Evolutionary conservation across 768 basidiomycete species (phyloP).

Genomic region (Erythrobasidium yunnanense): DNA sequence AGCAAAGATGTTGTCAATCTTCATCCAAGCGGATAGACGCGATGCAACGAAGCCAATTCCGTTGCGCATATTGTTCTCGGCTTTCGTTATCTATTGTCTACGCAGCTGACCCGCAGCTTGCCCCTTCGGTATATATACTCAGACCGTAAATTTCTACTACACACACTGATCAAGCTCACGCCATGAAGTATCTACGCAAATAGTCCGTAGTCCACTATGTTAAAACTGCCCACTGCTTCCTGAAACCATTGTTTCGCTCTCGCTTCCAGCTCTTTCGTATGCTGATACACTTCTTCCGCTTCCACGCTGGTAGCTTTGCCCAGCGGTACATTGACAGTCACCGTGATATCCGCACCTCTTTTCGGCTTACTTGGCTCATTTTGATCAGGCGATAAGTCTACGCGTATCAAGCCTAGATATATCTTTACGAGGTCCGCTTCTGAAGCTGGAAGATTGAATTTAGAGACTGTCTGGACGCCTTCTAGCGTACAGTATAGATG

Average conservation of each 20-base stretch:
- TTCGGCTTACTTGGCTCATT: not conserved
- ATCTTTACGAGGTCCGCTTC: conserved; percentile 59
- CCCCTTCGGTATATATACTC: no score
- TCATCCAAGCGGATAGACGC: no score
- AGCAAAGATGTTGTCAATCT: no score
- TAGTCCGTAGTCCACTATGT: conserved; percentile 26
- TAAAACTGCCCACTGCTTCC: conserved; percentile 8
- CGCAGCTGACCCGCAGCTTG: no score
- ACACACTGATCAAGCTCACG: no score
- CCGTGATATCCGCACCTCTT: conserved; percentile 16
- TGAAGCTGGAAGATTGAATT: conserved; percentile 65
- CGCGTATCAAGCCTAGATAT: conserved; percentile 6
- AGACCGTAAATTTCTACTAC: no score
- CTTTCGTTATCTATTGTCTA: no score
- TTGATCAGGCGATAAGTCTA: not conserved
- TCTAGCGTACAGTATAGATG: conserved; percentile 53
- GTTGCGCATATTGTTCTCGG: no score
- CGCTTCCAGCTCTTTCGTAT: not conserved
- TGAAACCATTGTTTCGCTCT: conserved; percentile 18
- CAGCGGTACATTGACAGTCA: conserved; percentile 24
- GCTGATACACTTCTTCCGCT: not conserved
- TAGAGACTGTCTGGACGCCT: conserved; percentile 57
- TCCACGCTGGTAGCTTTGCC: conserved; percentile 2
- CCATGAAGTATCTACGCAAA: no score
- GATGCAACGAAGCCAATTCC: no score